Conservation (phyloP, 257 asterid species). For the Fraxinus americana region DNA sequence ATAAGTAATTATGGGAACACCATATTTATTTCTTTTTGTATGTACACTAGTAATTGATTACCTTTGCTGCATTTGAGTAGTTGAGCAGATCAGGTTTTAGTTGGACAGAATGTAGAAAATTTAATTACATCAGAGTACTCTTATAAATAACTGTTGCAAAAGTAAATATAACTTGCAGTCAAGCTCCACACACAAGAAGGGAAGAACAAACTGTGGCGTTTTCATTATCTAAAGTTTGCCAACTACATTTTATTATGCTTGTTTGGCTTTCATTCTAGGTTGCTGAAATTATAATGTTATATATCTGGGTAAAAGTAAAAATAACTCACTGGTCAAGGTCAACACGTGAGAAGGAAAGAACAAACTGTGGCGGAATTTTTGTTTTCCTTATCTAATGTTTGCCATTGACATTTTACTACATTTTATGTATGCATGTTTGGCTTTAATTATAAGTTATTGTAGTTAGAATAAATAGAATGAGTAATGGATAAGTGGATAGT, state of each 20-base stretch:
- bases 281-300: too few species aligned
- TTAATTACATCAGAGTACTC: background rate
- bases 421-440: background rate
- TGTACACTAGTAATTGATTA: background rate
- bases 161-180: background rate
- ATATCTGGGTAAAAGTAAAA: background rate
- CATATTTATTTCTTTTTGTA: constrained; percentile 5
- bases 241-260: background rate
- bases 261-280: too few species aligned
- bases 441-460: too few species aligned
- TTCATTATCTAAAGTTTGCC: constrained; percentile 4
- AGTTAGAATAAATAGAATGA: too few species aligned
- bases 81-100: background rate
- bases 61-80: constrained; percentile 13
- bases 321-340: background rate
- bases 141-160: constrained; percentile 1
- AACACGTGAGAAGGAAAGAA: constrained; percentile 3
- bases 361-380: background rate
- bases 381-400: constrained; percentile 7
- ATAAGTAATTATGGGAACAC: background rate
- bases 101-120: constrained; percentile 3
- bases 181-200: constrained; percentile 2
- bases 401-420: constrained; percentile 16
- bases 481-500: too few species aligned
- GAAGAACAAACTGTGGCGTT: constrained; percentile 5